phyloP scores from a whole-genome alignment of 2,329 filamentous ascomycete species.

The Cladorrhinum sp. region DNA sequence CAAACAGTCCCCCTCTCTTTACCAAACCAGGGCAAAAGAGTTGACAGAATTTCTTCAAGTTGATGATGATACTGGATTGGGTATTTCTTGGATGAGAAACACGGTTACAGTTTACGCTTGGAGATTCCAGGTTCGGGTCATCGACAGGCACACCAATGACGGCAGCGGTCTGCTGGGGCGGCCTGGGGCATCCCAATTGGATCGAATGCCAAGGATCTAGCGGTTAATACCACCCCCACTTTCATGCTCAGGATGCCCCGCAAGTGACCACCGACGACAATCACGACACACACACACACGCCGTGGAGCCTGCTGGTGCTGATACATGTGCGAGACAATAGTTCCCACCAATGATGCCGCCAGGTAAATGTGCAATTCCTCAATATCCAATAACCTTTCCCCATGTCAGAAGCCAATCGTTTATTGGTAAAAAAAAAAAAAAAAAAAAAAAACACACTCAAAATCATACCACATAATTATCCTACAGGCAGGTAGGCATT shows the following conservation, averaged over 20 bases:
- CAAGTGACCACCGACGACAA: not conserved
- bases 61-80: not conserved
- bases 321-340: not conserved
- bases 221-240: not conserved
- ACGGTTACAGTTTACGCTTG: not conserved
- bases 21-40: slow-evolving; percentile 9
- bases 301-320: not conserved
- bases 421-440: not conserved
- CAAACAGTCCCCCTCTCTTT: not conserved
- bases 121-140: not conserved
- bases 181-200: not conserved
- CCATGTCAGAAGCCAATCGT: not conserved
- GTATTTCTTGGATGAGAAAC: not conserved
- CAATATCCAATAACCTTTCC: not conserved
- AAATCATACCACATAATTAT: no score
- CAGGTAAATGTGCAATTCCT: not conserved
- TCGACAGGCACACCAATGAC: slow-evolving; percentile 1
- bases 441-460: not conserved
- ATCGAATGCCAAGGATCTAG: not conserved
- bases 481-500: not conserved
- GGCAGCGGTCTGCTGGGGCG: slow-evolving; percentile 1
- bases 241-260: not conserved
- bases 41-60: not conserved
- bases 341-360: no score
- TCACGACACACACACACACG: not conserved